Base-by-base conservation (phyloP, 768 basidiomycete species). In the Trametes cinnabarina region DNA sequence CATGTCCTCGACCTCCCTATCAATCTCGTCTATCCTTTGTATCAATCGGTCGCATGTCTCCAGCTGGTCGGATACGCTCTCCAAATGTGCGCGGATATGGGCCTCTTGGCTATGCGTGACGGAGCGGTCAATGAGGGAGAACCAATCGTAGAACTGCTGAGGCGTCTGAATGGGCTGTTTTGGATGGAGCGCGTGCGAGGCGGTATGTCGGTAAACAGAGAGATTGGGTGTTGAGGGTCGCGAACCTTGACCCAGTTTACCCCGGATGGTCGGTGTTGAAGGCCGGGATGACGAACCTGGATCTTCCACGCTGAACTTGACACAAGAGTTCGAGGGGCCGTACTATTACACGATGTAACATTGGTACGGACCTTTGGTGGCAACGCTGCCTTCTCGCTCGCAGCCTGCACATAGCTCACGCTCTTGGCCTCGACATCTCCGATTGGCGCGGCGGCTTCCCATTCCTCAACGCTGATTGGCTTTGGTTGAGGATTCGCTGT, bases 61-160 rank as follows among this genome's bases (percentile, higher is more conserved):
- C 26, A 96, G 74, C 69, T 97, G 89, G 32, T 82, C 83, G 3
- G 84, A 78, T 14, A 98, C 83, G 60, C 82, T 84, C 11, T 84
- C 83, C 19, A 95, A 82, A 71, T 98, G 91, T 0, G 86, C 85
- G 23, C 92, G 82, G 70, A 97, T 98, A 68, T 94, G 88, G 5
- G 92, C 85, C 67, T 98, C 96, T 67, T 98, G 96, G 58, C 90
- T 90, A 66, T 94, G 93, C 8, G 94, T 89, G 35, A 97, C 92
- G 3, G 90, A 89, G 15, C 89, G 81, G 63, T 97, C 94, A 51
- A 99, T 86, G 39, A 90, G 79, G 3, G 92, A 80, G 71, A 94
- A 96, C 88, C 94, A 97, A 74, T 98, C 96, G 69, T 95, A 93
- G 73, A 99, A 96, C 64, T 98, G 94, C 66, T 98, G 93, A 1